Percentiles rank a stretch among this genome's conserved stretches.
phyloP scores from a whole-genome alignment of 345 rosid species.

The Eucalyptus melliodora region DNA sequence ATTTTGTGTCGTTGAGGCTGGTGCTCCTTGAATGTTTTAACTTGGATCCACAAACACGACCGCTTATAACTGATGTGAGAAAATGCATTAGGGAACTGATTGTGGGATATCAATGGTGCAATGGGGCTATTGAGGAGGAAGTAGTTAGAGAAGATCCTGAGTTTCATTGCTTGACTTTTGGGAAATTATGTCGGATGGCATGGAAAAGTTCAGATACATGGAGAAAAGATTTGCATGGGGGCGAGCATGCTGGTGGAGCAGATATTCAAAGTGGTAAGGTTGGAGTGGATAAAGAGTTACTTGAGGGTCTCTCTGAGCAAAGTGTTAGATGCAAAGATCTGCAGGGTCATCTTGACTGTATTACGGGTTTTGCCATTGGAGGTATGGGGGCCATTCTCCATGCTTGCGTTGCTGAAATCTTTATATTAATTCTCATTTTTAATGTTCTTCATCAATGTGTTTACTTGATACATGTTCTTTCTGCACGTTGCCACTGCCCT shows the following conservation, averaged over 20 bases:
- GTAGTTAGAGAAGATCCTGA: constrained; percentile 4
- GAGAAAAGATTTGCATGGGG: constrained; percentile 3
- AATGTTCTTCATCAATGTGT: background rate
- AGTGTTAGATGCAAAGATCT: constrained; percentile 42
- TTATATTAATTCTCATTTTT: background rate
- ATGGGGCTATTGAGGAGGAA: constrained; percentile 6
- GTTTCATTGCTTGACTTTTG: constrained; percentile 31
- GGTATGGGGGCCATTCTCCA: constrained; percentile 21
- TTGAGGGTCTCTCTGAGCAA: constrained; percentile 30
- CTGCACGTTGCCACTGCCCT: background rate
- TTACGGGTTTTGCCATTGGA: constrained; percentile 75
- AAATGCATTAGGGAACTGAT: constrained; percentile 48
- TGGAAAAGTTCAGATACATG: constrained; percentile 3
- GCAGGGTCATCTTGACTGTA: constrained; percentile 64
- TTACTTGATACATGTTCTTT: background rate
- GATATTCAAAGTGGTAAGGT: constrained; percentile 9
- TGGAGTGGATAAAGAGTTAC: constrained; percentile 18
- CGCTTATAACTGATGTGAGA: constrained; percentile 46
- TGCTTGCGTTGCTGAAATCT: background rate
- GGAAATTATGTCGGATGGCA: constrained; percentile 31
- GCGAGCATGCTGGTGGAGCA: constrained; percentile 3
- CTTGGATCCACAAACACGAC: constrained; percentile 50
- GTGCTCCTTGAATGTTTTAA: constrained; percentile 42
- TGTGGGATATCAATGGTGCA: constrained; percentile 13
- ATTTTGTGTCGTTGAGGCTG: constrained; percentile 18